These are phyloP conservation scores for Hyaloscypha hepaticicola DNA, from an alignment of 495 filamentous ascomycete species.

Conservation along the genomic window DNA sequence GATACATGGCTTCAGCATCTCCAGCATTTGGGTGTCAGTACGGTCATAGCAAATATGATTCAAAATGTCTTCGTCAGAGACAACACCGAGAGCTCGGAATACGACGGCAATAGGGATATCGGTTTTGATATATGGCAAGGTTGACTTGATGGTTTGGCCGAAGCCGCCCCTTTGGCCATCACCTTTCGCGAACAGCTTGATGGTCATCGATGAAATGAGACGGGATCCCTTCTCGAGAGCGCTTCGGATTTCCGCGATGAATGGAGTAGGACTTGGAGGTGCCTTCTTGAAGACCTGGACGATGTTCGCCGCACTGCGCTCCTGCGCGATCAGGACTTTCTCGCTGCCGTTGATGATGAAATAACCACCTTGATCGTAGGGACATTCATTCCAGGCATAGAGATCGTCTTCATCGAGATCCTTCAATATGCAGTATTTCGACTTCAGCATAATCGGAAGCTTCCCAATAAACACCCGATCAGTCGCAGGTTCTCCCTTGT, in stretches of 20 bases:
- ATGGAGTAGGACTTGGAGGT: conserved; percentile 79
- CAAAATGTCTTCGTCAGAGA: conserved; percentile 96
- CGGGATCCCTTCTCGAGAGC: conserved; percentile 94
- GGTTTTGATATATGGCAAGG: conserved; percentile 86
- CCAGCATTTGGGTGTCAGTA: conserved; percentile 93
- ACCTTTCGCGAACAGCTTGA: conserved; percentile 85
- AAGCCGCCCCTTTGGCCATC: conserved; percentile 73
- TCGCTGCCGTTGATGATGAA: conserved; percentile 99
- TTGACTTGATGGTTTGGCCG: conserved; percentile 84
- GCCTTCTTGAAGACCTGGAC: conserved; percentile 99
- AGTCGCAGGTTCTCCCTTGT: conserved; percentile 45
- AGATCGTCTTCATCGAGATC: conserved; percentile 76
- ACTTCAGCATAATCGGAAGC: conserved; percentile 96
- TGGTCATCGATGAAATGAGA: conserved; percentile 82
- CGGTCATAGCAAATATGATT: conserved; percentile 97
- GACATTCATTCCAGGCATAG: conserved; percentile 89
- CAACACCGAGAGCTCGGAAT: conserved; percentile 92
- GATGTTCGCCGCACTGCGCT: conserved; percentile 95
- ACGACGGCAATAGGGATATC: conserved; percentile 93
- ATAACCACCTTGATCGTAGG: conserved; percentile 96
- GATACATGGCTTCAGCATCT: conserved; percentile 94
- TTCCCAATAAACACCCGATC: conserved; percentile 65
- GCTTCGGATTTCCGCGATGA: conserved; percentile 92
- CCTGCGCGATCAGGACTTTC: conserved; percentile 97
- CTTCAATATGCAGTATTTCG: conserved; percentile 84